phyloP scores from a whole-genome alignment of 139 green algal species.

The Tetradesmus obliquus region DNA sequence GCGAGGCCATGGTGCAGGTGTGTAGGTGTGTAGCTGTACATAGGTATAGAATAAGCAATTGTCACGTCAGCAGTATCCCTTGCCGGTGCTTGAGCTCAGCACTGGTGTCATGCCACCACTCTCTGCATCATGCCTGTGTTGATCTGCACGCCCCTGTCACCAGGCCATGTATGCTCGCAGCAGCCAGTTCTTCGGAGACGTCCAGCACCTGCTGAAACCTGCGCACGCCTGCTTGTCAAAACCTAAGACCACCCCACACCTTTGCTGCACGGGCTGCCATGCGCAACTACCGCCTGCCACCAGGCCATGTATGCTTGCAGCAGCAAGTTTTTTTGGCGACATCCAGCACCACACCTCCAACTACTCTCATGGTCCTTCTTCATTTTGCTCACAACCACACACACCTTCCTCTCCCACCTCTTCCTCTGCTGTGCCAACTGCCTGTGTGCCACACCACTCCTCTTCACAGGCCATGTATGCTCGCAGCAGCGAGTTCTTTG shows the following conservation, averaged over 20 bases:
- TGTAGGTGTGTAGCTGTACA: too few species aligned
- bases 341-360: conserved; percentile 44
- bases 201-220: conserved; percentile 37
- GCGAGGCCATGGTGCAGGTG: conserved; percentile 32
- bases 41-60: background rate
- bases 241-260: too few species aligned
- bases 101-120: background rate
- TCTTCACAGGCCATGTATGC: conserved; percentile 59
- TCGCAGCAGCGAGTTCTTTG: conserved; percentile 45
- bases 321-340: conserved; percentile 48
- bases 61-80: too few species aligned
- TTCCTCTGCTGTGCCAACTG: background rate
- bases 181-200: conserved; percentile 51
- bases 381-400: background rate
- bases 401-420: background rate
- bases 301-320: background rate
- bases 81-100: background rate
- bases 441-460: background rate
- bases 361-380: background rate
- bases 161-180: background rate
- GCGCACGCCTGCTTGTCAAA: too few species aligned
- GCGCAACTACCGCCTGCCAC: background rate
- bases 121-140: too few species aligned
- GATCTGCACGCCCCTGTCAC: too few species aligned
- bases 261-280: too few species aligned